These are phyloP conservation scores for Thraustotheca clavata DNA, from an alignment of 352 stramenopile species.

Conservation along the genomic window DNA sequence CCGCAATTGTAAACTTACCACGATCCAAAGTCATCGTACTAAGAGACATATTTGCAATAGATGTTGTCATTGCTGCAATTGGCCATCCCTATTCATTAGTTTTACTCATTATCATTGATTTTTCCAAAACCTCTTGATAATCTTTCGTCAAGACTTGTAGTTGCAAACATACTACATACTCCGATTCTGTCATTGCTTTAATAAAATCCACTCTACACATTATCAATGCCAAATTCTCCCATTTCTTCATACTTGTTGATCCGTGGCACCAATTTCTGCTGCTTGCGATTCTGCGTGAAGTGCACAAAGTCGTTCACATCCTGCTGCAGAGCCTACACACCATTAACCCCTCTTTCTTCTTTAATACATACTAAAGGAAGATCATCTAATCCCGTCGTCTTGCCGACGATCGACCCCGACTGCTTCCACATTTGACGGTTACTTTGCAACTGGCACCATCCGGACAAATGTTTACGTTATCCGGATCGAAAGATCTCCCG, in stretches of 20 bases:
- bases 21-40: slow-evolving; percentile 29
- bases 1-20: slow-evolving; percentile 16
- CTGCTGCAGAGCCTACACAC: slow-evolving; percentile 35
- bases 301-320: slow-evolving; percentile 56
- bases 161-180: slow-evolving; percentile 16
- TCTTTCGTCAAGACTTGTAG: slow-evolving; percentile 17
- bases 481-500: slow-evolving; percentile 4
- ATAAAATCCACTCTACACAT: slow-evolving; percentile 14
- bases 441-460: not conserved
- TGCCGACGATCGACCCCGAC: slow-evolving; percentile 19
- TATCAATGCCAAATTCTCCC: not conserved
- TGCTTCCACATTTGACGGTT: slow-evolving; percentile 15
- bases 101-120: too few species aligned
- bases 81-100: not conserved
- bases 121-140: slow-evolving; percentile 20
- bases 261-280: slow-evolving; percentile 37
- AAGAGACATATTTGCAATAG: slow-evolving; percentile 26
- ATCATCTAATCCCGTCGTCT: slow-evolving; percentile 17
- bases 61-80: slow-evolving; percentile 27
- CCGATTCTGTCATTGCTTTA: slow-evolving; percentile 7
- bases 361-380: not conserved
- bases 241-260: slow-evolving; percentile 40
- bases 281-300: slow-evolving; percentile 38
- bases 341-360: not conserved
- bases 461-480: slow-evolving; percentile 2